Evolutionary conservation across 768 basidiomycete genomes (phyloP).

Genomic region (Collybia sordida): DNA sequence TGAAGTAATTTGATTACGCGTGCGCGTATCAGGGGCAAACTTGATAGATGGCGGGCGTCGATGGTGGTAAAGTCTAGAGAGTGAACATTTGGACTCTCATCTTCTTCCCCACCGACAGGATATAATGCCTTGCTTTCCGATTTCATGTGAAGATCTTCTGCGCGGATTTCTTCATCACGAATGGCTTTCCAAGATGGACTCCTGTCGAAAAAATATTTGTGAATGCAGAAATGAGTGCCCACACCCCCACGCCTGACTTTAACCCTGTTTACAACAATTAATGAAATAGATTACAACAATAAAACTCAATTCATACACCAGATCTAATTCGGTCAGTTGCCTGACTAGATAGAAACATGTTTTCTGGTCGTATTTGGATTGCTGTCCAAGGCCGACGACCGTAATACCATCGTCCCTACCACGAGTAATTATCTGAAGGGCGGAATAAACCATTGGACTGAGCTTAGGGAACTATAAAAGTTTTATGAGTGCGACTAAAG

Average conservation of each 20-base stretch:
- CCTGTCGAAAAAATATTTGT: conserved; percentile 80
- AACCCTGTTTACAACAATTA: conserved; percentile 39
- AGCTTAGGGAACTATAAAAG: conserved; percentile 66
- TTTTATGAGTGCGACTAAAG: background rate
- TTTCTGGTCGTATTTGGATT: conserved; percentile 85
- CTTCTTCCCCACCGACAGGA: conserved; percentile 29
- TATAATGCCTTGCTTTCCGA: conserved; percentile 14
- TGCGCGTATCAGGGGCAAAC: conserved; percentile 66
- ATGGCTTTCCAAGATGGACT: conserved; percentile 78
- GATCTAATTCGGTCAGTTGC: conserved; percentile 68
- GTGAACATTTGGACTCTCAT: conserved; percentile 28
- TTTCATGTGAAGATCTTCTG: conserved; percentile 30
- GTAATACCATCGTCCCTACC: conserved; percentile 77
- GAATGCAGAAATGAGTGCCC: conserved; percentile 76
- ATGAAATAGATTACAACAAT: background rate
- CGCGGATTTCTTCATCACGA: conserved; percentile 63
- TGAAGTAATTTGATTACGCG: conserved; percentile 74
- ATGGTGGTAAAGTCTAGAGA: conserved; percentile 66
- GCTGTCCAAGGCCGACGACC: conserved; percentile 73
- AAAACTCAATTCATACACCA: conserved; percentile 53
- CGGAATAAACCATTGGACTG: conserved; percentile 82
- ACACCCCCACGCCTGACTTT: conserved; percentile 79
- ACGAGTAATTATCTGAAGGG: conserved; percentile 82
- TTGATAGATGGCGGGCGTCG: conserved; percentile 75
- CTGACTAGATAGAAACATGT: conserved; percentile 86